These are phyloP conservation scores for Euphorbia lathyris DNA, from an alignment of 345 rosid species.

Conservation along the genomic window DNA sequence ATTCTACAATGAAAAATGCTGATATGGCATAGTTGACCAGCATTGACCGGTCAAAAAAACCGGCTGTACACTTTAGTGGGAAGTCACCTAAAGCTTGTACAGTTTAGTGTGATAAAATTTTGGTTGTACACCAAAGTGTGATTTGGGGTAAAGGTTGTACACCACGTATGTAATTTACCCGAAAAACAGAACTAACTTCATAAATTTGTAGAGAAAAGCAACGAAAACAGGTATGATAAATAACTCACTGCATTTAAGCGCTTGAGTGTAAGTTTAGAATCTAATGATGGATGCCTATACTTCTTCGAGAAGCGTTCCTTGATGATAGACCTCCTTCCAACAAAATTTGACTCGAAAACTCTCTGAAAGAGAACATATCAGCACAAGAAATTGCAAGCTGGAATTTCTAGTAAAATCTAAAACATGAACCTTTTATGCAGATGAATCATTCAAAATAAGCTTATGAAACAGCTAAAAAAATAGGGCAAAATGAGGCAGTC, in stretches of 20 bases:
- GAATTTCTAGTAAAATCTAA: not conserved
- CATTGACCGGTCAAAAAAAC: too few species aligned
- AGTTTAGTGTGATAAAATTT: too few species aligned
- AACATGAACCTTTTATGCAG: not conserved
- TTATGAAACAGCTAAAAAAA: not conserved
- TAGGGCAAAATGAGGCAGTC: not conserved
- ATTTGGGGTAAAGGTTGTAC: too few species aligned
- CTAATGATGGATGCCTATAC: constrained; percentile 87
- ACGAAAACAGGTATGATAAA: not conserved
- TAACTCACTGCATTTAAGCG: constrained; percentile 82
- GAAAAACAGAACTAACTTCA: not conserved
- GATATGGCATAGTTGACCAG: too few species aligned
- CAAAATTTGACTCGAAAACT: constrained; percentile 75
- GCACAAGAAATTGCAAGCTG: constrained; percentile 3
- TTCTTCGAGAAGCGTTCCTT: constrained; percentile 96
- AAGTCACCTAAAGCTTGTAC: too few species aligned
- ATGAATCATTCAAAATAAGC: not conserved
- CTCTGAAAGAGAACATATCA: constrained; percentile 42
- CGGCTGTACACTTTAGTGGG: too few species aligned
- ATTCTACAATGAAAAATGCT: too few species aligned
- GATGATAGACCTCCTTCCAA: constrained; percentile 62
- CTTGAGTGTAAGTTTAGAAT: constrained; percentile 77
- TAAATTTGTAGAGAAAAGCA: not conserved
- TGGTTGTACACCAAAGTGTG: too few species aligned
- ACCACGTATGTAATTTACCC: too few species aligned